Conservation (phyloP, 306 rosid species). For the Pterocarpus macrocarpus region DNA sequence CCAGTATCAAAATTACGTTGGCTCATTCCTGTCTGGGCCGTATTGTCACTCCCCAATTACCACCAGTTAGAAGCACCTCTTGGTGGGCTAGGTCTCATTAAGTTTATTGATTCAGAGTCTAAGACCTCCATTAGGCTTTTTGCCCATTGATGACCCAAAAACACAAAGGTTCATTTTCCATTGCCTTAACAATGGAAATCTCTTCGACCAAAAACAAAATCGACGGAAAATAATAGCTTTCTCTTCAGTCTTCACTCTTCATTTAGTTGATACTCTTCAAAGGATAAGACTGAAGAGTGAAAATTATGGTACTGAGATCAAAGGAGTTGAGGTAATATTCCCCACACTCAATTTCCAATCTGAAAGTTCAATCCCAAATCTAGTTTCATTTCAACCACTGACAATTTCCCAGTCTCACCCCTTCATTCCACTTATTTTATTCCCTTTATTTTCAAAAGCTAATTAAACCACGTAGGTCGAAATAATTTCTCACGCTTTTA, state of each 20-base stretch:
- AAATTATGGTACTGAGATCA: no score
- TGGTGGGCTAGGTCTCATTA: background rate
- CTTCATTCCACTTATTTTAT: no score
- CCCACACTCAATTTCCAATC: background rate
- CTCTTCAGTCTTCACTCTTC: no score
- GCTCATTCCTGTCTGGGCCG: background rate
- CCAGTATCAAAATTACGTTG: constrained; percentile 18
- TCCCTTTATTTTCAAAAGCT: no score
- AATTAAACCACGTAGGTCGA: no score
- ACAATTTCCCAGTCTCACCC: background rate
- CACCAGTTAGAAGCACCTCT: background rate
- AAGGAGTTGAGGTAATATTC: background rate
- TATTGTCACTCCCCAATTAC: background rate
- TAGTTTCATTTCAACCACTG: background rate
- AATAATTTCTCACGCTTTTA: no score
- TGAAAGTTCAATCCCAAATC: background rate
- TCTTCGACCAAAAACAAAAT: no score
- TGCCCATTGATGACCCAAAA: background rate
- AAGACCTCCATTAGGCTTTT: background rate
- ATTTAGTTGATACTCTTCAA: no score
- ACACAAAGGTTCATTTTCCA: background rate
- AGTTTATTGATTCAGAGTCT: background rate
- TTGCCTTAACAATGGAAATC: background rate
- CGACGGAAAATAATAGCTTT: no score
- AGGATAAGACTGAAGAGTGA: no score